Evolutionary conservation across 495 filamentous ascomycete genomes (phyloP).

Genomic region (Articulospora tetracladia): DNA sequence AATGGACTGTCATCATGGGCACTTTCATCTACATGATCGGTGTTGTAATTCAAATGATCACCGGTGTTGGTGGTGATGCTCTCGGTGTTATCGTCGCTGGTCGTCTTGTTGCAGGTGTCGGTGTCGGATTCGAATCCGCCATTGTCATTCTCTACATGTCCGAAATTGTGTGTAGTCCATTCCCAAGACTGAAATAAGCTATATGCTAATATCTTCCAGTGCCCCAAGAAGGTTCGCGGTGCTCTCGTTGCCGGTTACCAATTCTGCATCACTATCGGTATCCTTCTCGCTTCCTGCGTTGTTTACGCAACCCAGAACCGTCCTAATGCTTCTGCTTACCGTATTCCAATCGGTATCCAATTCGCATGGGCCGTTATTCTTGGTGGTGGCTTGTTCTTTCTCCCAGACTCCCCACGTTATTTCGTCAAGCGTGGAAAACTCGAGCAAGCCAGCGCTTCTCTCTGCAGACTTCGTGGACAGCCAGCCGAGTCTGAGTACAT

Average conservation of each 20-base stretch:
- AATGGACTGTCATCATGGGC: slow-evolving; percentile 61
- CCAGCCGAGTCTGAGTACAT: slow-evolving; percentile 57
- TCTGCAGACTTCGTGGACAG: slow-evolving; percentile 63
- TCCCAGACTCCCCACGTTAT: slow-evolving; percentile 80
- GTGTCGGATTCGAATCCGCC: slow-evolving; percentile 76
- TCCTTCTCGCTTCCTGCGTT: slow-evolving; percentile 71
- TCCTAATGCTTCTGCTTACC: slow-evolving; percentile 66
- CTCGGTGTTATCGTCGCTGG: slow-evolving; percentile 70
- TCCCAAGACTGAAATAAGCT: slow-evolving; percentile 45
- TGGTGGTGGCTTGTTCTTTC: slow-evolving; percentile 61
- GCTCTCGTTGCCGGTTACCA: slow-evolving; percentile 70
- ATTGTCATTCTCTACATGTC: slow-evolving; percentile 58
- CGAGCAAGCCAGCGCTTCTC: slow-evolving; percentile 58
- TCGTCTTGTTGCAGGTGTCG: slow-evolving; percentile 73
- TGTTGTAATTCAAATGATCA: slow-evolving; percentile 75
- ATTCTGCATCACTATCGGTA: slow-evolving; percentile 76
- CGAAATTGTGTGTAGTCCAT: slow-evolving; percentile 44
- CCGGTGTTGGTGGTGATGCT: slow-evolving; percentile 62
- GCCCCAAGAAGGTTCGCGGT: slow-evolving; percentile 75
- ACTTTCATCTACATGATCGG: slow-evolving; percentile 68
- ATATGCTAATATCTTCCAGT: slow-evolving; percentile 74
- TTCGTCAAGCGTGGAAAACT: slow-evolving; percentile 65
- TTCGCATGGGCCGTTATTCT: slow-evolving; percentile 78
- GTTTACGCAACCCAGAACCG: slow-evolving; percentile 68
- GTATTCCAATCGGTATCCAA: slow-evolving; percentile 78